A percentile compares a stretch with the other conserved stretches of the same genome.
These are phyloP conservation scores for Hordeum vulgare DNA, from an alignment of 176 grass and related monocot species.

Conservation along the genomic window MorexV3_pseudomolecules_assembly NC_058518.1:473410585-473411084, in stretches of 20 bases:
- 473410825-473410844: neutral
- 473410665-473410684: too few relatives aligned
- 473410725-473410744: too few relatives aligned
- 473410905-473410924: neutral
- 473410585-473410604: neutral
- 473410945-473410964: too few relatives aligned
- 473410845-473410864: too few relatives aligned
- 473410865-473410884: neutral
- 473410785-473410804: too few relatives aligned
- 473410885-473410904: neutral
- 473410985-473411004: neutral
- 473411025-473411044: slow-evolving; percentile 25
- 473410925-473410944: neutral
- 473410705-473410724: too few relatives aligned
- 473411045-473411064: neutral
- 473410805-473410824: neutral
- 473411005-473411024: slow-evolving; percentile 35
- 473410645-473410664: too few relatives aligned
- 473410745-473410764: too few relatives aligned
- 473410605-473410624: neutral
- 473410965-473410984: too few relatives aligned
- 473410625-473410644: too few relatives aligned
- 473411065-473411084: slow-evolving; percentile 27
- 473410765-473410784: neutral
- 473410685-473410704: too few relatives aligned